Percentiles rank a stretch among this genome's conserved stretches.
Evolutionary conservation across 225 moss, liverwort and hornwort species (phyloP).

Genomic region (Asterella californica): DNA sequence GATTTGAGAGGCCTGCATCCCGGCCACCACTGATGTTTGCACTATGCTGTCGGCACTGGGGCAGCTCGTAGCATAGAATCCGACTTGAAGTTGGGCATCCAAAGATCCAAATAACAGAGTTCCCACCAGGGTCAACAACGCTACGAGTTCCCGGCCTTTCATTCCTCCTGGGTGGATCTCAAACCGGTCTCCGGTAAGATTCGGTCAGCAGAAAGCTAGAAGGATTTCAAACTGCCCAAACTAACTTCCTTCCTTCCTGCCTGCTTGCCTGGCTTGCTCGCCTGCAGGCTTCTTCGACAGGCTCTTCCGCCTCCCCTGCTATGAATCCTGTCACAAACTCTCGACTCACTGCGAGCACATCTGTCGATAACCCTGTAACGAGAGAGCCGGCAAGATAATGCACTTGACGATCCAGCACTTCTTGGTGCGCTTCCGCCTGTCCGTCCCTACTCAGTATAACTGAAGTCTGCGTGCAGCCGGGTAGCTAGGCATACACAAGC

Average conservation of each 20-base stretch:
- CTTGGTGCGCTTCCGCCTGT: conserved; percentile 1
- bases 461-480: background rate
- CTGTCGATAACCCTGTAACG: background rate
- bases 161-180: conserved; percentile 20
- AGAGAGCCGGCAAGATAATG: conserved; percentile 13
- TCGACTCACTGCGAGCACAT: too few relatives aligned
- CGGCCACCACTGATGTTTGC: conserved; percentile 5
- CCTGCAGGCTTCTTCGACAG: background rate
- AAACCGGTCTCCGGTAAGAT: background rate
- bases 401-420: conserved; percentile 6
- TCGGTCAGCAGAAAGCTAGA: background rate
- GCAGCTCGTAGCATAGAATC: conserved; percentile 33
- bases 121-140: conserved; percentile 15
- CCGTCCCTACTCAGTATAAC: background rate
- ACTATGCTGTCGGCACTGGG: conserved; percentile 36
- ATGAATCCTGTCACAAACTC: background rate
- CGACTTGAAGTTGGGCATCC: conserved; percentile 27
- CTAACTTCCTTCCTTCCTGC: background rate
- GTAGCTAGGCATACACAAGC: background rate
- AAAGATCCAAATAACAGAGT: conserved; percentile 17
- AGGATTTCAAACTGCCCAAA: background rate
- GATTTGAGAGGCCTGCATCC: conserved; percentile 30
- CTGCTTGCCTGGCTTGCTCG: background rate
- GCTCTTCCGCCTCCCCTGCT: background rate
- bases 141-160: conserved; percentile 17